Evolutionary conservation across 2,329 filamentous ascomycete species (phyloP).

Genomic region (Hymenoscyphus repandus): DNA sequence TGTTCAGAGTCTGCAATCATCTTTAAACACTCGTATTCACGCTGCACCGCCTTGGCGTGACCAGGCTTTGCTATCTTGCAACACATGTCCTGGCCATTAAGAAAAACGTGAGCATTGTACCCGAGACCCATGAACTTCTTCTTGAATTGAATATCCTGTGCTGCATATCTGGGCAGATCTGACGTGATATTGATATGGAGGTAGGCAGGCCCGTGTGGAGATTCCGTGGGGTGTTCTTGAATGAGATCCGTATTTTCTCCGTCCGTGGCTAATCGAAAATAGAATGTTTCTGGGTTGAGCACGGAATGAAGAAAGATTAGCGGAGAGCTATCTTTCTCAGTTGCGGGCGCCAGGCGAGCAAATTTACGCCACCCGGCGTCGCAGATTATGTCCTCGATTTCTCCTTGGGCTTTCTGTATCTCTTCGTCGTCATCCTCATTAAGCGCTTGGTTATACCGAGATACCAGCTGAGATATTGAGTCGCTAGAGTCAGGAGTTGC

Average conservation of each 20-base stretch:
- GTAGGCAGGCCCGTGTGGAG: slow-evolving; percentile 4
- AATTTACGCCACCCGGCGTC: slow-evolving; percentile 12
- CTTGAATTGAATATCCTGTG: slow-evolving; percentile 9
- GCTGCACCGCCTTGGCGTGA: slow-evolving; percentile 10
- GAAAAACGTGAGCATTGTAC: slow-evolving; percentile 5
- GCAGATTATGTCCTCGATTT: slow-evolving; percentile 13
- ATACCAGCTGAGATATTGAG: slow-evolving; percentile 9
- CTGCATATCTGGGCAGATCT: slow-evolving; percentile 12
- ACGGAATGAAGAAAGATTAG: slow-evolving; percentile 7
- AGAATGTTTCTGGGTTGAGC: slow-evolving; percentile 14
- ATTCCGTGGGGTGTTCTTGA: slow-evolving; percentile 8
- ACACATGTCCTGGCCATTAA: slow-evolving; percentile 13
- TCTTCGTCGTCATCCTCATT: slow-evolving; percentile 11
- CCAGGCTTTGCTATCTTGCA: slow-evolving; percentile 12
- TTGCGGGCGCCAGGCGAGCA: slow-evolving; percentile 10
- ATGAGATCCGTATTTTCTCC: slow-evolving; percentile 10
- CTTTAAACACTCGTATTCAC: slow-evolving; percentile 15
- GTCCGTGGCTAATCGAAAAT: slow-evolving; percentile 10
- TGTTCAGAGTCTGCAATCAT: slow-evolving; percentile 12
- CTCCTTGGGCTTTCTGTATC: slow-evolving; percentile 12
- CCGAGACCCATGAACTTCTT: slow-evolving; percentile 9
- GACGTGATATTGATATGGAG: slow-evolving; percentile 5
- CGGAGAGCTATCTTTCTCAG: slow-evolving; percentile 1
- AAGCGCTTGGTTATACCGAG: slow-evolving; percentile 10
- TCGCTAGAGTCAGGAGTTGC: slow-evolving; percentile 8